Percentiles rank a stretch among this genome's conserved stretches.
Conservation (phyloP, 768 basidiomycete genomes). For the Mycena kentingensis region DNA sequence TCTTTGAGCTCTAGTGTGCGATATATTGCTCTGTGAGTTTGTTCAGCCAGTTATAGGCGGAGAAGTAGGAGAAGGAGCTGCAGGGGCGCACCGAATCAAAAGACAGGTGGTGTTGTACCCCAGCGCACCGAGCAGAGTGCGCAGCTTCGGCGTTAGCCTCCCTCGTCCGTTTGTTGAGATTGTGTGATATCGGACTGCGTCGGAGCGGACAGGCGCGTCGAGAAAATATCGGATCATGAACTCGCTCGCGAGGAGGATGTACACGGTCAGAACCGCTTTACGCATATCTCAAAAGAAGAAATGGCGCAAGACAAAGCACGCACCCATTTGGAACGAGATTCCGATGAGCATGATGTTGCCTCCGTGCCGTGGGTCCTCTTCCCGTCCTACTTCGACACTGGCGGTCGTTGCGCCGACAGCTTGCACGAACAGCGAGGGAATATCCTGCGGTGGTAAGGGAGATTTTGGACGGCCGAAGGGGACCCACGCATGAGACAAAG, state of each 20-base stretch:
- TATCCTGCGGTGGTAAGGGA: not conserved
- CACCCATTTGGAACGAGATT: conserved; percentile 22
- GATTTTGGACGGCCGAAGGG: too few relatives aligned
- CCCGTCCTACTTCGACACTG: conserved; percentile 9
- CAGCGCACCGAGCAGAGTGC: conserved; percentile 13
- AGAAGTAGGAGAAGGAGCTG: not conserved
- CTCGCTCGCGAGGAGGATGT: conserved; percentile 43
- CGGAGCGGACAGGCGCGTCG: conserved; percentile 35
- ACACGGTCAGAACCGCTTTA: conserved; percentile 45
- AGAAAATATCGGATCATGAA: conserved; percentile 43
- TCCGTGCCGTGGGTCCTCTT: conserved; percentile 11
- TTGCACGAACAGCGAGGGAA: conserved; percentile 15
- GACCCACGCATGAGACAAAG: conserved; percentile 10
- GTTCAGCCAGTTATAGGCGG: too few relatives aligned
- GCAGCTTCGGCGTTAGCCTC: not conserved
- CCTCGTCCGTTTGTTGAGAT: not conserved
- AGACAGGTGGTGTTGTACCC: conserved; percentile 18
- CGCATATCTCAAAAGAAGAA: not conserved
- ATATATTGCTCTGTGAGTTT: conserved; percentile 8
- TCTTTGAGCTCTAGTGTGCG: conserved; percentile 15
- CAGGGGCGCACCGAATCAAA: conserved; percentile 15
- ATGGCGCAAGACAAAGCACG: not conserved
- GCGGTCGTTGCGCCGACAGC: conserved; percentile 5
- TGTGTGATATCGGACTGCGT: conserved; percentile 1
- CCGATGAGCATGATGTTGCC: conserved; percentile 24